Percentiles rank a stretch among this genome's conserved stretches.
phyloP scores from a whole-genome alignment of 306 rosid species.

The Mimosa bimucronata region DNA sequence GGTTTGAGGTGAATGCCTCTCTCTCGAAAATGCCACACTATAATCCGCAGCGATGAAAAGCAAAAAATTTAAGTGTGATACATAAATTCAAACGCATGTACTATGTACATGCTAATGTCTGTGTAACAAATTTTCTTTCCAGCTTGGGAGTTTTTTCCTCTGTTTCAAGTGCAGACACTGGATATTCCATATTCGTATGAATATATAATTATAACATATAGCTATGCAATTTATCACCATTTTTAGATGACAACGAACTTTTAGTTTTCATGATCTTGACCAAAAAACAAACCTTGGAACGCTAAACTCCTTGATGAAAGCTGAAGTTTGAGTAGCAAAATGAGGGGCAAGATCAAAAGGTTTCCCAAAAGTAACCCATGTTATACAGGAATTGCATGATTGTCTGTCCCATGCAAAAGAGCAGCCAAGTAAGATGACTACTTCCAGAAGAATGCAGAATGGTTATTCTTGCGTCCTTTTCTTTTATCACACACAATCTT shows the following conservation, averaged over 20 bases:
- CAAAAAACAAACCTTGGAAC: slow-evolving; percentile 79
- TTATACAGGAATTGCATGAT: slow-evolving; percentile 93
- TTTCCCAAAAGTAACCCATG: slow-evolving; percentile 93
- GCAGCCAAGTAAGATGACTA: slow-evolving; percentile 29
- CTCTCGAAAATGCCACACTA: neutral
- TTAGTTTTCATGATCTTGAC: neutral
- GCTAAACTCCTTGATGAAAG: slow-evolving; percentile 92
- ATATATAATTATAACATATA: neutral
- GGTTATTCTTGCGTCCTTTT: slow-evolving; percentile 2
- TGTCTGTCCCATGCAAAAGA: slow-evolving; percentile 53
- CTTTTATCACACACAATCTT: slow-evolving; percentile 17
- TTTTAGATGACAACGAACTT: slow-evolving; percentile 1
- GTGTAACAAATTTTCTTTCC: neutral
- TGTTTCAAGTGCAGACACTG: neutral
- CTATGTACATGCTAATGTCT: neutral
- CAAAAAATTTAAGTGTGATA: neutral
- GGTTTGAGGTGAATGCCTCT: neutral
- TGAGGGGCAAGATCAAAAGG: slow-evolving; percentile 95
- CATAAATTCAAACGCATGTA: too few relatives aligned
- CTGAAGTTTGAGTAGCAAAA: slow-evolving; percentile 93
- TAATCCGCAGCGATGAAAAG: neutral
- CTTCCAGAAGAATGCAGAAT: slow-evolving; percentile 14
- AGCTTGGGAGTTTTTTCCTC: neutral
- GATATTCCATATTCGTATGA: neutral
- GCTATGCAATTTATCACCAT: neutral